phyloP scores from a whole-genome alignment of 345 rosid genomes.

The Pugionium cornutum region DNA sequence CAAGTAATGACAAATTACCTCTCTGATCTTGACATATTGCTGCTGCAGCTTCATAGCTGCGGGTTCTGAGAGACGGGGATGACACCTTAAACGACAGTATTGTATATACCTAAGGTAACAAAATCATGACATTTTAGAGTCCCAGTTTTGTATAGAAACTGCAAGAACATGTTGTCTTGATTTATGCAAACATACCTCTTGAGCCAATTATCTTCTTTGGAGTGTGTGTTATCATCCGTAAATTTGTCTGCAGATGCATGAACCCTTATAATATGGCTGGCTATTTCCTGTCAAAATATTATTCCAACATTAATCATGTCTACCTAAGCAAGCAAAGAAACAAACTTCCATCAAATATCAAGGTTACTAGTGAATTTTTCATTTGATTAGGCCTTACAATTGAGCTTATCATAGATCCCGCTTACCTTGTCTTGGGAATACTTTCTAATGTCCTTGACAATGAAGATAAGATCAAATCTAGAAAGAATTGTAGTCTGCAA shows the following conservation, averaged over 20 bases:
- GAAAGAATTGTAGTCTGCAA: constrained; percentile 95
- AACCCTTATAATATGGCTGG: constrained; percentile 87
- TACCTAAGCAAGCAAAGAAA: constrained; percentile 4
- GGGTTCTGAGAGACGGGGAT: constrained; percentile 76
- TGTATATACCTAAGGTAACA: constrained; percentile 65
- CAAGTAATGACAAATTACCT: constrained; percentile 47
- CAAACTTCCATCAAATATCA: neutral
- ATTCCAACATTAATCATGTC: constrained; percentile 22
- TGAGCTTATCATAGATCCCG: neutral
- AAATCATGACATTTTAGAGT: constrained; percentile 29
- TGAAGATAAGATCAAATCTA: constrained; percentile 92
- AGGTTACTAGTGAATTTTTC: neutral
- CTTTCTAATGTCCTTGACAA: constrained; percentile 89
- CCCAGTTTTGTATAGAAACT: constrained; percentile 5
- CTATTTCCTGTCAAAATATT: constrained; percentile 64
- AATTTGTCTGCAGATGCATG: constrained; percentile 84
- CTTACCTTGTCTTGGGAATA: constrained; percentile 84
- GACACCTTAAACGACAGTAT: constrained; percentile 80
- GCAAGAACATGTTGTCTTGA: neutral
- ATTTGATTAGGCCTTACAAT: neutral
- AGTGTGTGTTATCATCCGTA: constrained; percentile 49
- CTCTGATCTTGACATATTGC: constrained; percentile 81
- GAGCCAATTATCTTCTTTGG: constrained; percentile 93
- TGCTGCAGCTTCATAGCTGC: constrained; percentile 73
- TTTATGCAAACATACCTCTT: constrained; percentile 56